A percentile compares a stretch with the other conserved stretches of the same genome.
phyloP scores from a whole-genome alignment of 805 yeast species.

The Zygoascus biomembranicola region DNA sequence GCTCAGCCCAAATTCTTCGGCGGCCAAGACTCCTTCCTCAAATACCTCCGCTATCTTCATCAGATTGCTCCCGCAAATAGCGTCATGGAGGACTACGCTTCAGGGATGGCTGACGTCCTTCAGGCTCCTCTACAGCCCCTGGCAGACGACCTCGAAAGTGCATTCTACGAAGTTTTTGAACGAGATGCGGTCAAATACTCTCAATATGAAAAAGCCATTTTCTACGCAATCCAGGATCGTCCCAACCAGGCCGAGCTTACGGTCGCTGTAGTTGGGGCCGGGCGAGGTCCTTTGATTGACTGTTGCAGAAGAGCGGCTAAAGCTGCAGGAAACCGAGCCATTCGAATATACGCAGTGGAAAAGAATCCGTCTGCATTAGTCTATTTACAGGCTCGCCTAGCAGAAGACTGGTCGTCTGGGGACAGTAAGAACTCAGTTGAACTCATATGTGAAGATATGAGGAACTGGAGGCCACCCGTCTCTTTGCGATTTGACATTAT shows the following conservation, averaged over 20 bases:
- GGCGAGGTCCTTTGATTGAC: conserved; percentile 74
- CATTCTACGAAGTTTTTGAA: conserved; percentile 64
- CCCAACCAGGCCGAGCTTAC: conserved; percentile 17
- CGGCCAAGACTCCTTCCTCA: conserved; percentile 17
- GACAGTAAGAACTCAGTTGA: conserved; percentile 30
- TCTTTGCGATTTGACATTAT: conserved; percentile 45
- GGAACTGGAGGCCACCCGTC: conserved; percentile 38
- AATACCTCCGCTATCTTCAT: conserved; percentile 20
- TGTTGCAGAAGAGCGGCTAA: conserved; percentile 38
- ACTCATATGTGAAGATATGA: conserved; percentile 50
- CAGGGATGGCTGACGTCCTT: conserved; percentile 36
- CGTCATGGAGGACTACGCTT: conserved; percentile 28
- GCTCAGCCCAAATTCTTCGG: conserved; percentile 12
- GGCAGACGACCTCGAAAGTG: conserved; percentile 44
- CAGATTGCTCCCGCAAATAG: conserved; percentile 20
- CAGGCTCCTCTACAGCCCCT: conserved; percentile 71
- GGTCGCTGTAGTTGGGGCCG: conserved; percentile 74
- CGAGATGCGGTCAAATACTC: conserved; percentile 61
- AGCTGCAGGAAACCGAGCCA: conserved; percentile 14
- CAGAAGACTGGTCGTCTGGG: conserved; percentile 40
- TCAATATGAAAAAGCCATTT: conserved; percentile 57
- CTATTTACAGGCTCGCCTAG: conserved; percentile 42
- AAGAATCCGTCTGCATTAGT: conserved; percentile 56
- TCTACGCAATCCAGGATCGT: conserved; percentile 38
- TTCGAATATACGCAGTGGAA: conserved; percentile 53